A percentile compares a stretch with the other conserved stretches of the same genome.
Conservation (phyloP, 768 basidiomycete genomes). For the Cubamyces sp. region DNA sequence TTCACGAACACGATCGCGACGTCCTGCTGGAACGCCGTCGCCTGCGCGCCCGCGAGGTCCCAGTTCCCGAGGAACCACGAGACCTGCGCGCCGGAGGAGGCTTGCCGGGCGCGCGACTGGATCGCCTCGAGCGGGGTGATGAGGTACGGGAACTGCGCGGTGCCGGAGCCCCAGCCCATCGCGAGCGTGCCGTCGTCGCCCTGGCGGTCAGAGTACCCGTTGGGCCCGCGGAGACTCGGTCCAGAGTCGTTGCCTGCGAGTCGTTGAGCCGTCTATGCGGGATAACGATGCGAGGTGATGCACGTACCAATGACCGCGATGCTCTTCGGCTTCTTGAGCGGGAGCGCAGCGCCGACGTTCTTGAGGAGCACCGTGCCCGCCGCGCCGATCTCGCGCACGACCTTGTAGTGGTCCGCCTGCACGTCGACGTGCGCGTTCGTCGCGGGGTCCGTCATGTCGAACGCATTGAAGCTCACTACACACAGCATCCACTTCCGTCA, state of each 20-base stretch:
- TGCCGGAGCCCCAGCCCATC: slow-evolving; percentile 83
- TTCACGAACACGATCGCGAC: slow-evolving; percentile 76
- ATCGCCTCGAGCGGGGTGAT: slow-evolving; percentile 84
- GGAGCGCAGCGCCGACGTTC: slow-evolving; percentile 60
- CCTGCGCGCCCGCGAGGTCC: slow-evolving; percentile 28
- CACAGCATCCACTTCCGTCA: slow-evolving; percentile 1
- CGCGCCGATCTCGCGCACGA: slow-evolving; percentile 75
- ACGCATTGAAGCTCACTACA: slow-evolving; percentile 70
- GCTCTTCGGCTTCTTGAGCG: slow-evolving; percentile 61
- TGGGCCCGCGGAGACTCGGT: slow-evolving; percentile 49
- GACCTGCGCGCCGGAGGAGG: slow-evolving; percentile 35
- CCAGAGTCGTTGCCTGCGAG: slow-evolving; percentile 50
- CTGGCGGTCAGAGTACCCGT: slow-evolving; percentile 47
- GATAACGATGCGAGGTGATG: slow-evolving; percentile 23
- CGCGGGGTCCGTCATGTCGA: slow-evolving; percentile 50
- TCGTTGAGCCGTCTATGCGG: not conserved
- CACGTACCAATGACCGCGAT: slow-evolving; percentile 65
- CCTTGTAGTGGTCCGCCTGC: slow-evolving; percentile 64
- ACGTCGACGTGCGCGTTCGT: slow-evolving; percentile 70
- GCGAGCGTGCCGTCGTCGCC: slow-evolving; percentile 68
- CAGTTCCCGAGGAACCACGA: slow-evolving; percentile 34
- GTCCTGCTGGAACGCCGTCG: slow-evolving; percentile 55
- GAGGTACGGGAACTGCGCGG: slow-evolving; percentile 78
- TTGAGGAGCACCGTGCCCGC: slow-evolving; percentile 79
- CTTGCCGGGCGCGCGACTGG: slow-evolving; percentile 67